These are phyloP conservation scores for Trichoderma gracile DNA, from an alignment of 2,329 filamentous ascomycete species.

Conservation along the genomic window DNA sequence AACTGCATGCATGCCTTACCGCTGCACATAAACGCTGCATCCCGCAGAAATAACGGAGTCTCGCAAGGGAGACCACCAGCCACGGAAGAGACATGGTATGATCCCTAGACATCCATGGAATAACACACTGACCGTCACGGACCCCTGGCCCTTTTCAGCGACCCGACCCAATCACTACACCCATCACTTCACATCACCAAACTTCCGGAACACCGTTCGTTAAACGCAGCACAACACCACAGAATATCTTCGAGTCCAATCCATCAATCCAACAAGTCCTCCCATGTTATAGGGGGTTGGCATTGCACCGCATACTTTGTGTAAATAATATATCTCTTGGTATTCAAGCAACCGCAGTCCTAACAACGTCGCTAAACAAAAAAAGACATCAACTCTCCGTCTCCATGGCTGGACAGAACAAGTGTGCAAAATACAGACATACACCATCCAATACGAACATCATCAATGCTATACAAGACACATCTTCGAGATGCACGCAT, in stretches of 20 bases:
- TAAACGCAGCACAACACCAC: neutral
- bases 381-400: neutral
- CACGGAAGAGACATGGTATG: neutral
- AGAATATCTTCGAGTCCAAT: neutral
- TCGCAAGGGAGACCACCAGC: neutral
- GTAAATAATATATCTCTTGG: neutral
- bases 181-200: neutral
- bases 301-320: neutral
- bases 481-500: neutral
- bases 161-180: constrained; percentile 4
- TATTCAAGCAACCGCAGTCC: neutral
- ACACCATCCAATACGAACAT: neutral
- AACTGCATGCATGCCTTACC: constrained; percentile 15
- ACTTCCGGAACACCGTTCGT: neutral
- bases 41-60: neutral
- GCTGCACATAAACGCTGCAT: constrained; percentile 10
- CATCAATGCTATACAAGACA: constrained; percentile 11
- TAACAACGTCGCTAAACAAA: neutral
- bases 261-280: neutral
- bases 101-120: neutral
- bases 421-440: neutral
- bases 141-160: neutral
- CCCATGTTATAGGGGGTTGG: no score
- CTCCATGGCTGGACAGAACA: neutral
- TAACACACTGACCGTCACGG: neutral